These are phyloP conservation scores for Vanrija humicola DNA, from an alignment of 1,284 basidiomycete genomes.

Conservation along the genomic window DNA sequence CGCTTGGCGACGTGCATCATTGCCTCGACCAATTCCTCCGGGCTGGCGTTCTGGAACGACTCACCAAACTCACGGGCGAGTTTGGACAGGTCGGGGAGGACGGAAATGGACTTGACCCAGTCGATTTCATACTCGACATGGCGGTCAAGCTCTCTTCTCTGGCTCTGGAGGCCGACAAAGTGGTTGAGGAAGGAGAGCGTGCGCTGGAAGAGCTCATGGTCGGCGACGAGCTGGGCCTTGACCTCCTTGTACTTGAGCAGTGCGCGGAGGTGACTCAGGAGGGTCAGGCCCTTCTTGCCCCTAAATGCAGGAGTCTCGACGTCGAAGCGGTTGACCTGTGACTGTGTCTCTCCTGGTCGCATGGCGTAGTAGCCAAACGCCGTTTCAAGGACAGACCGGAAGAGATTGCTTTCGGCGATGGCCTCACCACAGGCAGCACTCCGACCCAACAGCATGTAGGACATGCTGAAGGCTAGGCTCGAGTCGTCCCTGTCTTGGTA, in stretches of 20 bases:
- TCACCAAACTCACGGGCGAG: conserved; percentile 85
- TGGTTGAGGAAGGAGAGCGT: conserved; percentile 66
- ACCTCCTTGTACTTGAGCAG: conserved; percentile 69
- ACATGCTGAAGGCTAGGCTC: conserved; percentile 82
- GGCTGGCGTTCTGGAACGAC: conserved; percentile 56
- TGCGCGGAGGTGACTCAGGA: conserved; percentile 69
- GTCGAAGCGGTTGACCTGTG: conserved; percentile 55
- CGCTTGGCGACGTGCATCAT: conserved; percentile 67
- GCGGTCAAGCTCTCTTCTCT: conserved; percentile 69
- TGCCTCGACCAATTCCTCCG: conserved; percentile 62
- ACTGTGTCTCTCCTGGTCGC: background rate
- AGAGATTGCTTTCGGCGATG: conserved; percentile 68
- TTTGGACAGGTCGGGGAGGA: conserved; percentile 79
- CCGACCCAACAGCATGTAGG: conserved; percentile 83
- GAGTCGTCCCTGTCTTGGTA: conserved; percentile 86
- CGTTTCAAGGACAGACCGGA: conserved; percentile 70
- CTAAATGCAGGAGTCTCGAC: conserved; percentile 81
- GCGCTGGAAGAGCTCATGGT: conserved; percentile 59
- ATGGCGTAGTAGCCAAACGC: conserved; percentile 71
- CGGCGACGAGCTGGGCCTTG: conserved; percentile 66
- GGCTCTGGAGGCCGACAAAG: conserved; percentile 87
- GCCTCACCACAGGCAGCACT: conserved; percentile 71
- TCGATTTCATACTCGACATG: conserved; percentile 95
- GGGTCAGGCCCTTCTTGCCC: conserved; percentile 86
- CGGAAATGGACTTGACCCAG: conserved; percentile 90